Base-by-base conservation (phyloP, 164 flowering plant species). In the Macadamia integrifolia region DNA sequence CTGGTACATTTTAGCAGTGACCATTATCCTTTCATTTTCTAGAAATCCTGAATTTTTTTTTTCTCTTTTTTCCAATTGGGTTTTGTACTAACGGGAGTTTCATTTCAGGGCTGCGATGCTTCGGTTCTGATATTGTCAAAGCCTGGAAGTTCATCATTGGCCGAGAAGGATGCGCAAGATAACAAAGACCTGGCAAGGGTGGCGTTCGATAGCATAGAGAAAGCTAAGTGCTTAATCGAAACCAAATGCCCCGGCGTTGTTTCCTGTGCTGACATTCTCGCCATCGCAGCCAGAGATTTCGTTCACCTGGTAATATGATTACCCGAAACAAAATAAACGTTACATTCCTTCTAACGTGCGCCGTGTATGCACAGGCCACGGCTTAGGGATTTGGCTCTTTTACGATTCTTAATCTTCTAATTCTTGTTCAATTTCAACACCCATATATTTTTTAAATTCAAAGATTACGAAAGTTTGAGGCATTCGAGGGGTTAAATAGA, bases 261-360 rank as follows among this genome's bases (percentile, higher is more conserved):
- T 1, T 93, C 98, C 7, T 93, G 98, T 71, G 96, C 98, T 1
- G 97, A 93, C 72, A 87, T 93, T 65, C 91, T 93, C 43, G 96
- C 97, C 35, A 78, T 93, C 67, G 89, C 96, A 11, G 89, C 96
- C 31, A 79, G 96, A 78, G 94, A 93, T 76, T 88, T 80, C 70
- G 85, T 93, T 74, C 89, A 87, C 76, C 70, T 93, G 92, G 98
- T 91, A 79, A 69, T 35, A 35, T 23, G 5, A 35, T 35, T 35
- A 35, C 40, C 40, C 40, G 3, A 35, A 35, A 35, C 40, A 35
- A 35, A 23, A 23, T 23, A 23, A 23, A 23, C 0, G 23, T 23
- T 23, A 23, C 23, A 23, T 23, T 23, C 62, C 55, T n/a, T 40
- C 35, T 3, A 55, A 18, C 14, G 18, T 60, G 60, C 46, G 58